phyloP scores from a whole-genome alignment of 352 stramenopile genomes.

The Globisporangium paddicum region DNA sequence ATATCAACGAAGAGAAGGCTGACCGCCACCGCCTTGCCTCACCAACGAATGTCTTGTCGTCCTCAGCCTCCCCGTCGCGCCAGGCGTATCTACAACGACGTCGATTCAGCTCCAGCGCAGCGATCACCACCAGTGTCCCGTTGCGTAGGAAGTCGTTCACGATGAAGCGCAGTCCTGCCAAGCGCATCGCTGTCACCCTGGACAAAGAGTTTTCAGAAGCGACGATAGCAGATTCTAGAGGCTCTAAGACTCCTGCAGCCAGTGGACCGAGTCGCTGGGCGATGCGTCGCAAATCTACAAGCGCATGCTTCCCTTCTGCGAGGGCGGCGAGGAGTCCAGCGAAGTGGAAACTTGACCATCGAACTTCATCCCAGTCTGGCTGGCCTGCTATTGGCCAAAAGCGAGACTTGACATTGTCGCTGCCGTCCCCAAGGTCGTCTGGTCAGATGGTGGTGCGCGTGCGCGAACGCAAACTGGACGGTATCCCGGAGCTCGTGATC shows the following conservation, averaged over 20 bases:
- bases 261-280: conserved; percentile 17
- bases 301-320: conserved; percentile 18
- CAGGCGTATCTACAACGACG: conserved; percentile 14
- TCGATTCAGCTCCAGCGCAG: conserved; percentile 26
- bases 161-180: conserved; percentile 55
- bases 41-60: not conserved
- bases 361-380: not conserved
- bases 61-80: not conserved
- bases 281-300: conserved; percentile 57
- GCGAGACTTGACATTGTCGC: not conserved
- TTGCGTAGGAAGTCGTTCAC: conserved; percentile 61
- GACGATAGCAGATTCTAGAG: not conserved
- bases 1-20: not conserved
- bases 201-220: not conserved
- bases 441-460: conserved; percentile 54
- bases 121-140: conserved; percentile 34
- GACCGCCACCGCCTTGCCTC: not conserved
- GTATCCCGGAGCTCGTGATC: conserved; percentile 59
- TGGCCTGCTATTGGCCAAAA: conserved; percentile 3
- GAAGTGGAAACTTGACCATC: conserved; percentile 11
- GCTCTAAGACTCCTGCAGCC: not conserved
- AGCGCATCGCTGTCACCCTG: conserved; percentile 17
- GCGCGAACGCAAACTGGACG: conserved; percentile 38
- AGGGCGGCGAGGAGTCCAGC: conserved; percentile 6
- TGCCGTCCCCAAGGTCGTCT: conserved; percentile 22